These are phyloP conservation scores for Knufia fluminis DNA, from an alignment of 2,329 filamentous ascomycete genomes.

Conservation along the genomic window DNA sequence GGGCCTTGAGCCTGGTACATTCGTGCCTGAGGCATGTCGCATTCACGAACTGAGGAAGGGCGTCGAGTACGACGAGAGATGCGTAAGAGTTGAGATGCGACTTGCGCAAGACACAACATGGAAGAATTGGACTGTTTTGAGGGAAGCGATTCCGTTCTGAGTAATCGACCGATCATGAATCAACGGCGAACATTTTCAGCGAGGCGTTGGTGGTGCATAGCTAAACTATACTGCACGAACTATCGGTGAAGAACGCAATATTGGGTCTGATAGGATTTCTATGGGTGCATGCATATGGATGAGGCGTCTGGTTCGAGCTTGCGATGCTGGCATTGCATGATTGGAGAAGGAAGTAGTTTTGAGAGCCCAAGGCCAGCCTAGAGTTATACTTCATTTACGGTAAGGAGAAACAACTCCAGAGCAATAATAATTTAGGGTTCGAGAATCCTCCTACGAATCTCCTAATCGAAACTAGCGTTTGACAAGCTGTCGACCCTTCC, in stretches of 20 bases:
- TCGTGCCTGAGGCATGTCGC: slow-evolving; percentile 20
- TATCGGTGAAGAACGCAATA: neutral
- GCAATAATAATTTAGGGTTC: neutral
- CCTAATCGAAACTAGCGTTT: neutral
- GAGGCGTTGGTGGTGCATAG: neutral
- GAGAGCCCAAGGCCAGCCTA: neutral
- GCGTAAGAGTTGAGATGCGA: slow-evolving; percentile 18
- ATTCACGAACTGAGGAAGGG: slow-evolving; percentile 24
- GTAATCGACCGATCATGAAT: neutral
- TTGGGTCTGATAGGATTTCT: no score
- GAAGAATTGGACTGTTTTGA: slow-evolving; percentile 18
- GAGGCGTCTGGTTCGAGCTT: neutral
- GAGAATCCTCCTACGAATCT: neutral
- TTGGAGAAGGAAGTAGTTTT: neutral
- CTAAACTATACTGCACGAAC: neutral
- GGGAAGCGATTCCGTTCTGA: slow-evolving; percentile 20
- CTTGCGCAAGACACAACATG: slow-evolving; percentile 18
- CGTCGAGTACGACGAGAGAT: slow-evolving; percentile 22
- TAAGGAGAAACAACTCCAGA: neutral
- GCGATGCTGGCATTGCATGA: neutral
- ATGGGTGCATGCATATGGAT: neutral
- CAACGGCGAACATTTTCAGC: neutral
- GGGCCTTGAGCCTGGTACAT: slow-evolving; percentile 13
- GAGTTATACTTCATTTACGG: neutral
- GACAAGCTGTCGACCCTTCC: neutral